phyloP scores from a whole-genome alignment of 495 filamentous ascomycete genomes.

The Oidiodendron maius region DNA sequence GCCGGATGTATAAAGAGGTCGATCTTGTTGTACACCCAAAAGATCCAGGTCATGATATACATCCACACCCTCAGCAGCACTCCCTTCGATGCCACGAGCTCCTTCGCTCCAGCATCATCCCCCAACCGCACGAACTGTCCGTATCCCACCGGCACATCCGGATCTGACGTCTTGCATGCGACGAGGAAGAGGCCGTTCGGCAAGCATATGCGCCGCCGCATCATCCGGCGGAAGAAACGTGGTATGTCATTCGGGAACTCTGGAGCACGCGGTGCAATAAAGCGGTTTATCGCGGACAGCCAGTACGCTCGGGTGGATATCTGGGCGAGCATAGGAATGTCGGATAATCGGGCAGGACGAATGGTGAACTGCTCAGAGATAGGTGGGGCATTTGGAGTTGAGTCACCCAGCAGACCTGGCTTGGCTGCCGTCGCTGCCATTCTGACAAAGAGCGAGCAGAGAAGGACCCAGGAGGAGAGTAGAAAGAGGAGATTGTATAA shows the following conservation, averaged over 20 bases:
- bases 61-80: not conserved
- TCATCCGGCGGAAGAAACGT: not conserved
- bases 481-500: not conserved
- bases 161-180: not conserved
- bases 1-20: not conserved
- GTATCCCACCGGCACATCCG: conserved; percentile 1
- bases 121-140: conserved; percentile 9
- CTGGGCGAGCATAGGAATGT: not conserved
- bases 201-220: not conserved
- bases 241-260: not conserved
- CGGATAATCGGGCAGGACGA: conserved; percentile 5
- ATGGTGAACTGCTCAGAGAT: conserved; percentile 1
- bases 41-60: not conserved
- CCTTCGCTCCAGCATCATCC: not conserved
- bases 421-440: not conserved
- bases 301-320: conserved; percentile 1
- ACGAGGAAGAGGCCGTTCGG: conserved; percentile 1
- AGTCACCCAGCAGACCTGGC: not conserved
- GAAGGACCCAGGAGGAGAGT: not conserved
- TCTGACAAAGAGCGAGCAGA: not conserved
- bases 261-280: not conserved
- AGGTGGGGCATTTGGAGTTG: not conserved
- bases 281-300: not conserved
- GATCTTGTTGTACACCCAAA: not conserved
- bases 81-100: not conserved